Percentiles rank a stretch among this genome's conserved stretches.
phyloP scores from a whole-genome alignment of 78 protist genomes.

The Dictyostelium intermedium region DNA sequence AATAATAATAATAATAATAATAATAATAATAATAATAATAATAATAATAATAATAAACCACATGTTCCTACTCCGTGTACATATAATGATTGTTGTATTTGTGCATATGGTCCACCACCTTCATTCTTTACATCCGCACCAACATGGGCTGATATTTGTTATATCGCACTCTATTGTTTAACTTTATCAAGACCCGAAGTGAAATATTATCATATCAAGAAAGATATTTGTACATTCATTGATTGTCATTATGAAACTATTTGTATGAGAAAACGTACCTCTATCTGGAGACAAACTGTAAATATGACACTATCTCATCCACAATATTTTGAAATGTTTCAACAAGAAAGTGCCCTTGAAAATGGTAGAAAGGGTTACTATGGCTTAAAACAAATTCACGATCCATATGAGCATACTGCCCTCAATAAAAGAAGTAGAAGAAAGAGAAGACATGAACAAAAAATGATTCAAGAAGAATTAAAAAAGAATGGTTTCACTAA shows the following conservation, averaged over 20 bases:
- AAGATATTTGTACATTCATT: slow-evolving; percentile 64
- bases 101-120: slow-evolving; percentile 70
- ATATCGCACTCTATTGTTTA: slow-evolving; percentile 58
- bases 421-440: slow-evolving; percentile 57
- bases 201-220: slow-evolving; percentile 63
- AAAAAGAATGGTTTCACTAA: slow-evolving; percentile 20
- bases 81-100: slow-evolving; percentile 45
- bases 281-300: slow-evolving; percentile 69
- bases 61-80: slow-evolving; percentile 27
- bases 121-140: slow-evolving; percentile 68
- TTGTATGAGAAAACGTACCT: slow-evolving; percentile 61
- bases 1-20: no score
- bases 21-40: no score
- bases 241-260: slow-evolving; percentile 62
- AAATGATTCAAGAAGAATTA: slow-evolving; percentile 63
- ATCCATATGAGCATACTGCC: slow-evolving; percentile 76
- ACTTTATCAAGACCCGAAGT: slow-evolving; percentile 54
- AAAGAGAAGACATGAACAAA: slow-evolving; percentile 79
- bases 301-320: slow-evolving; percentile 75
- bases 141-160: slow-evolving; percentile 76
- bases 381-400: slow-evolving; percentile 68
- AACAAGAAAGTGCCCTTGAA: slow-evolving; percentile 73
- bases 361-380: slow-evolving; percentile 77
- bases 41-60: not conserved
- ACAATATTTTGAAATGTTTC: slow-evolving; percentile 78